Evolutionary conservation across 1,284 basidiomycete species (phyloP).

Genomic region (Spongiforma sp.): DNA sequence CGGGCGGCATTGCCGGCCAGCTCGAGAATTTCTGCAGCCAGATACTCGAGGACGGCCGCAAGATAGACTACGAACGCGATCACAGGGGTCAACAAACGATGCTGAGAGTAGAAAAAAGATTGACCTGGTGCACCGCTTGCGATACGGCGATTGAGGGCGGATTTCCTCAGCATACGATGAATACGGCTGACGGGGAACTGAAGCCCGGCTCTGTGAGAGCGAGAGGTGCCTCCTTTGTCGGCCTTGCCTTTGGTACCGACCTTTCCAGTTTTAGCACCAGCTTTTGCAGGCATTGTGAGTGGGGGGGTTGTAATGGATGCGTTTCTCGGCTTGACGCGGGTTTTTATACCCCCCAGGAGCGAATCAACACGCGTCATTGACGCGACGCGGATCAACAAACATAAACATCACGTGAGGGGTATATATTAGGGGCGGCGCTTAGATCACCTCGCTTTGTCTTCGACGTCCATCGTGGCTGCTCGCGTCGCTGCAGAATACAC

Average conservation of each 20-base stretch:
- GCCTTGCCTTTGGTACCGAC: constrained; percentile 53
- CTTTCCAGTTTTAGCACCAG: constrained; percentile 51
- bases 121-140: constrained; percentile 61
- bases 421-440: constrained; percentile 45
- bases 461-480: constrained; percentile 28
- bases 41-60: constrained; percentile 74
- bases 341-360: constrained; percentile 43
- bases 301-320: not conserved
- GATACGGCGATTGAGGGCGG: constrained; percentile 69
- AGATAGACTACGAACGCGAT: constrained; percentile 62
- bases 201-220: constrained; percentile 84
- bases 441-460: constrained; percentile 16
- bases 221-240: constrained; percentile 50
- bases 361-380: constrained; percentile 46
- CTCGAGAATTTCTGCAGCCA: constrained; percentile 79
- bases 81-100: constrained; percentile 17
- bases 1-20: constrained; percentile 74
- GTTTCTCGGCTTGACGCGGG: constrained; percentile 8
- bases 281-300: constrained; percentile 37
- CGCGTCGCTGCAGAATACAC: constrained; percentile 1
- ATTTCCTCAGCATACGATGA: constrained; percentile 74
- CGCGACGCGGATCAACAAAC: constrained; percentile 42
- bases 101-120: not conserved
- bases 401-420: constrained; percentile 45
- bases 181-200: constrained; percentile 86